Conservation (phyloP, 208 protist genomes). For the Trypanosoma melophagium region DNA sequence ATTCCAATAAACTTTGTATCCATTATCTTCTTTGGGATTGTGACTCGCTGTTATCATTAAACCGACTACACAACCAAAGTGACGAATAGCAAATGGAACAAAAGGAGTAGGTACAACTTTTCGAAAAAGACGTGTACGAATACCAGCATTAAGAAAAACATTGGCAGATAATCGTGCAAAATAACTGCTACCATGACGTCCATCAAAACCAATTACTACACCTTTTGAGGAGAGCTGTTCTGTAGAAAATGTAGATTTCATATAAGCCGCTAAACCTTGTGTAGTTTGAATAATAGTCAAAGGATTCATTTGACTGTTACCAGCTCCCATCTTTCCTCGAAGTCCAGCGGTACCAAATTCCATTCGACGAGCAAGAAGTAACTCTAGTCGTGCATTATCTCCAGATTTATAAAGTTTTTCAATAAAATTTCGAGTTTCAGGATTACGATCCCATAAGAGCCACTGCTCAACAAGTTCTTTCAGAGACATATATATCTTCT, state of each 20-base stretch:
- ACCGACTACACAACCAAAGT: slow-evolving; percentile 71
- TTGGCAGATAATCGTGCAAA: slow-evolving; percentile 90
- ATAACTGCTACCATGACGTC: slow-evolving; percentile 87
- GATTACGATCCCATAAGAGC: slow-evolving; percentile 71
- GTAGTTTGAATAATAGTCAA: slow-evolving; percentile 95
- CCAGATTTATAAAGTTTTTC: slow-evolving; percentile 35
- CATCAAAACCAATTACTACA: slow-evolving; percentile 95
- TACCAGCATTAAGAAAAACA: slow-evolving; percentile 78
- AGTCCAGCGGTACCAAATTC: slow-evolving; percentile 96
- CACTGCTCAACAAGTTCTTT: slow-evolving; percentile 58
- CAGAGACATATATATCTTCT: slow-evolving; percentile 26
- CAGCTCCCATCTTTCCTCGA: slow-evolving; percentile 91
- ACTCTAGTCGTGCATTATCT: slow-evolving; percentile 45
- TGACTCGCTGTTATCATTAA: slow-evolving; percentile 99
- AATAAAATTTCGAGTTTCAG: slow-evolving; percentile 44
- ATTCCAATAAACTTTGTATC: slow-evolving; percentile 98
- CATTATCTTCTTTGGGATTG: slow-evolving; percentile 99
- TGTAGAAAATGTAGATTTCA: slow-evolving; percentile 45
- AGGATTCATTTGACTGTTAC: slow-evolving; percentile 95
- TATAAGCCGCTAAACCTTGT: slow-evolving; percentile 79
- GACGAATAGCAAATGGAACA: slow-evolving; percentile 80
- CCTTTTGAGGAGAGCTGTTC: slow-evolving; percentile 41
- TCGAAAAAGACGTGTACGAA: slow-evolving; percentile 87
- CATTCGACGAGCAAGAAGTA: slow-evolving; percentile 84
- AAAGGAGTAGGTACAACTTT: slow-evolving; percentile 91